A percentile compares a stretch with the other conserved stretches of the same genome.
Conservation (phyloP, 1,284 basidiomycete species). For the Mycena sp. region DNA sequence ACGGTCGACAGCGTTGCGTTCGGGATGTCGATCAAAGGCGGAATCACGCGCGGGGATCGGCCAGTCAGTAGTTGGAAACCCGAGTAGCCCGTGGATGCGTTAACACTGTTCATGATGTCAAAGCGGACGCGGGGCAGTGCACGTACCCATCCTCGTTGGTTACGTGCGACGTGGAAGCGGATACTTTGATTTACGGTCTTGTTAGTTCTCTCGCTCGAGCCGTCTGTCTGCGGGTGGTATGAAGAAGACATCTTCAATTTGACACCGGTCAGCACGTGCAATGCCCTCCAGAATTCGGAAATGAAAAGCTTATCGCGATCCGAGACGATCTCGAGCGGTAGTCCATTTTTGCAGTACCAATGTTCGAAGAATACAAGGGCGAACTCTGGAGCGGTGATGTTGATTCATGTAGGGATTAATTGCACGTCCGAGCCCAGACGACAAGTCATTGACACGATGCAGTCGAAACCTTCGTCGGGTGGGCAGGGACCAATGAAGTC, state of each 20-base stretch:
- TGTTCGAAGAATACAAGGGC: constrained; percentile 38
- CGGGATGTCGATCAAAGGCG: constrained; percentile 27
- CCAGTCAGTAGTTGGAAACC: constrained; percentile 44
- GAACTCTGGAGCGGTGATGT: constrained; percentile 41
- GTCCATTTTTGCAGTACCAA: constrained; percentile 46
- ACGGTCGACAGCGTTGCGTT: background rate
- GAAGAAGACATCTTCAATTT: constrained; percentile 44
- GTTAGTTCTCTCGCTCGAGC: constrained; percentile 18
- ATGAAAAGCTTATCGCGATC: constrained; percentile 41
- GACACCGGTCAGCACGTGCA: constrained; percentile 38
- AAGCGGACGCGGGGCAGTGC: constrained; percentile 48
- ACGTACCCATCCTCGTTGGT: constrained; percentile 47
- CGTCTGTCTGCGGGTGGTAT: constrained; percentile 49
- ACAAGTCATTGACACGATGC: constrained; percentile 52
- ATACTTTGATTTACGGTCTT: constrained; percentile 25
- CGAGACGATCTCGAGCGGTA: constrained; percentile 34
- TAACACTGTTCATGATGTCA: constrained; percentile 48
- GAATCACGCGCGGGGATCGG: constrained; percentile 37
- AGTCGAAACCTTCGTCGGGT: constrained; percentile 37
- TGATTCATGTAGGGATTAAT: constrained; percentile 39
- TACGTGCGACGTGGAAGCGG: constrained; percentile 34
- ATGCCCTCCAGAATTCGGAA: constrained; percentile 25
- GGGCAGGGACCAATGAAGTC: constrained; percentile 48
- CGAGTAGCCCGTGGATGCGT: constrained; percentile 41
- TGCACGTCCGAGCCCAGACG: constrained; percentile 45